Evolutionary conservation across 164 flowering plant species (phyloP).

Genomic region (Echeveria elegans): DNA sequence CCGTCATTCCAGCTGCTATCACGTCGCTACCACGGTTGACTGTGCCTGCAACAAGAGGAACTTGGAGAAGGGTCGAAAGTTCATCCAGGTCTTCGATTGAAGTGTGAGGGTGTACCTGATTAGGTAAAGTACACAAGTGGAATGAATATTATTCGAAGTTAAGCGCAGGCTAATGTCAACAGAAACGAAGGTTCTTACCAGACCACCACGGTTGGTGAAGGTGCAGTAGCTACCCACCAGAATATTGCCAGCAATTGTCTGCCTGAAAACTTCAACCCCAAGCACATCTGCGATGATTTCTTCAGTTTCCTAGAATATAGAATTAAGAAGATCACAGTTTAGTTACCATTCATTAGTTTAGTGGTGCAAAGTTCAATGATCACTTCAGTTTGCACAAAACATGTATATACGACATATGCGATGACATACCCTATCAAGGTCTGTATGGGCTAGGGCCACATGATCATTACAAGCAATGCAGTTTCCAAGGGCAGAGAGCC

Average conservation of each 20-base stretch:
- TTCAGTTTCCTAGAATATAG: slow-evolving; percentile 62
- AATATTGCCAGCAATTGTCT: slow-evolving; percentile 88
- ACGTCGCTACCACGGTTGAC: slow-evolving; percentile 91
- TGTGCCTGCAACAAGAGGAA: slow-evolving; percentile 90
- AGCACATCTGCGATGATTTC: slow-evolving; percentile 90
- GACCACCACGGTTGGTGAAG: slow-evolving; percentile 79
- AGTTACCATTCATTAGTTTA: too few species aligned
- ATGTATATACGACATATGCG: neutral
- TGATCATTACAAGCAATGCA: slow-evolving; percentile 94
- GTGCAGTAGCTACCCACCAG: slow-evolving; percentile 91
- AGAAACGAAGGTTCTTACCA: slow-evolving; percentile 51
- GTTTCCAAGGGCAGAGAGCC: slow-evolving; percentile 83
- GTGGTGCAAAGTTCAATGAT: too few species aligned
- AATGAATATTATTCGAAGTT: neutral
- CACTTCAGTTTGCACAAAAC: too few species aligned
- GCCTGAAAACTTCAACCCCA: slow-evolving; percentile 89
- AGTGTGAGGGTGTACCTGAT: slow-evolving; percentile 71
- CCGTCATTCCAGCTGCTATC: slow-evolving; percentile 71
- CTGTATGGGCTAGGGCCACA: slow-evolving; percentile 92
- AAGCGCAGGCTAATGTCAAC: neutral
- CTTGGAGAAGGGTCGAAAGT: slow-evolving; percentile 90
- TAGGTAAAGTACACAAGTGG: neutral
- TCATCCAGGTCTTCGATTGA: slow-evolving; percentile 93
- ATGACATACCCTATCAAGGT: slow-evolving; percentile 68
- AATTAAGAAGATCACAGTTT: neutral